Conservation (phyloP, 768 basidiomycete genomes). For the Neoboletus brunneissimus region DNA sequence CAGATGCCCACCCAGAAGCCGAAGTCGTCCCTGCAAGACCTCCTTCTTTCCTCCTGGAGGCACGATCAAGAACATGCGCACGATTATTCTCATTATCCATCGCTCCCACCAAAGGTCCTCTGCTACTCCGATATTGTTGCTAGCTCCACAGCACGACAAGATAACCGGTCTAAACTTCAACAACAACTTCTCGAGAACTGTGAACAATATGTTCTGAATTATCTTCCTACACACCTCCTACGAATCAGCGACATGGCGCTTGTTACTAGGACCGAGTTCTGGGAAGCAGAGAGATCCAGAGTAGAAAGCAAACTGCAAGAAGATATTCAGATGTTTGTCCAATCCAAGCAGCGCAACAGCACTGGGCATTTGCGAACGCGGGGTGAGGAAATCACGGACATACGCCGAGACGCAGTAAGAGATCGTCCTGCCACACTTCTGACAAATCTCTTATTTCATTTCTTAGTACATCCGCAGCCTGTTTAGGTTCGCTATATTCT, state of each 20-base stretch:
- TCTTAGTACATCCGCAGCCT: constrained; percentile 7
- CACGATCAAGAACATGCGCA: background rate
- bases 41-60: constrained; percentile 3
- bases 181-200: constrained; percentile 10
- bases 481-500: constrained; percentile 20
- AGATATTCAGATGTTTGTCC: background rate
- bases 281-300: constrained; percentile 10
- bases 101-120: constrained; percentile 1
- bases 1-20: background rate
- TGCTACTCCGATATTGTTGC: background rate
- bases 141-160: background rate
- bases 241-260: constrained; percentile 16
- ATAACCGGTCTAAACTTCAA: background rate
- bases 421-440: background rate
- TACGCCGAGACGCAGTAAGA: constrained; percentile 1
- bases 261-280: constrained; percentile 9
- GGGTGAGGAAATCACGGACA: background rate
- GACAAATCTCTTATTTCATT: background rate
- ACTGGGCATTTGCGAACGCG: background rate
- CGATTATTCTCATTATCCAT: background rate
- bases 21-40: background rate
- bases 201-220: constrained; percentile 19
- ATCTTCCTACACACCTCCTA: constrained; percentile 18
- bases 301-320: background rate
- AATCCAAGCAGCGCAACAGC: no score